Base-by-base conservation (phyloP, 257 asterid genomes). In the Avicennia marina region DNA sequence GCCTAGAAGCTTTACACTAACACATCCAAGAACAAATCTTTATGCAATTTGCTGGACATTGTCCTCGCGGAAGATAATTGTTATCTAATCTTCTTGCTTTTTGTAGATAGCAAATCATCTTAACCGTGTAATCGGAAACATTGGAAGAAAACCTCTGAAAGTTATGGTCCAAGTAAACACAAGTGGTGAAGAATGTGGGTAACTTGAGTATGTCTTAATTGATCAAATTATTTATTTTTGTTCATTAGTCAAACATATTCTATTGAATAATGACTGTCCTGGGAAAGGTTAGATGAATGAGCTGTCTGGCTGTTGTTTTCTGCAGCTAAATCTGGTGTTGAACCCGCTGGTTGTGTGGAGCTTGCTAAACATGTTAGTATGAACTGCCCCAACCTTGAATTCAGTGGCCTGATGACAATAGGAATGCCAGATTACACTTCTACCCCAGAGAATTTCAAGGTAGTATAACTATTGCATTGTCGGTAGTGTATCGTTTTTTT, bases 401-500 rank as follows among this genome's bases (percentile, higher is more conserved):
- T 91, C 64, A 71, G 82, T 72, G 98, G 98, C 65, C 72, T 91
- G 62, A 91, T 91, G 98, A 91, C 98, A 29, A 91, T 91, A 57
- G 98, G 98, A 64, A 91, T 87, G 95, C 80, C 78, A 18, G 98
- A 91, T 71, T 91, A 91, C 79, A 91, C 96, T 32, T 87, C 96
- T 26, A 90, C 98, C n/a, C 98, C 96, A 2, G 94, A 83, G 62
- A 91, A 91, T 67, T 91, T 91, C 81, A 88, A 91, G 96, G 96
- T 90, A 27, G 27, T 57, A 41, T 11, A 58, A 52, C 42, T 31
- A 33, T 48, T 60, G 6, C 24, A 12, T 25, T 41, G 17, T 19
- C 27, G 39, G 49, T 59, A 45, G 15, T 31, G 29, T 9, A 38
- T 27, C 5, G 15, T 49, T 19, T 44, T 39, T 34, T 18, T 16